Conservation (phyloP, 2,329 filamentous ascomycete genomes). For the Tolypocladium ovalisporum region DNA sequence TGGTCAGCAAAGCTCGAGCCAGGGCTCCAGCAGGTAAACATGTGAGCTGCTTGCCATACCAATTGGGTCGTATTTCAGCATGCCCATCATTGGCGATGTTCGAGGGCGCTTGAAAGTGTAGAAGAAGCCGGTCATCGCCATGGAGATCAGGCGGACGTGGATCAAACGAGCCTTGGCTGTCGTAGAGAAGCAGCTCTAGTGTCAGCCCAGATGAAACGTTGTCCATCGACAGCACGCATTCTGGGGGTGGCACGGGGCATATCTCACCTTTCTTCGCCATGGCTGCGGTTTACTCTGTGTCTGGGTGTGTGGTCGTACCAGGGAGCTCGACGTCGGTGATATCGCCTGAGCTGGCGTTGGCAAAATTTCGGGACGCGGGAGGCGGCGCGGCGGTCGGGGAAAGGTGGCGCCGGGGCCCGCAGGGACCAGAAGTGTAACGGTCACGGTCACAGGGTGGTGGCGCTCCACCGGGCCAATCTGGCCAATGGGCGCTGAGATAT, state of each 20-base stretch:
- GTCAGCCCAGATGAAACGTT: neutral
- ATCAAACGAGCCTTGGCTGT: constrained; percentile 85
- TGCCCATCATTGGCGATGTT: constrained; percentile 73
- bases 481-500: neutral
- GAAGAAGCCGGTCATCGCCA: constrained; percentile 98
- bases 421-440: neutral
- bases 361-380: constrained; percentile 1
- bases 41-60: constrained; percentile 38
- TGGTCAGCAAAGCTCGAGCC: neutral
- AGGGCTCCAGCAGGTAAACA: neutral
- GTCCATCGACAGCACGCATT: neutral
- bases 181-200: constrained; percentile 2
- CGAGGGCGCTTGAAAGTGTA: constrained; percentile 81
- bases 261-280: constrained; percentile 16
- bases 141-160: constrained; percentile 87
- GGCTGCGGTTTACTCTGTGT: neutral
- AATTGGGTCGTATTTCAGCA: constrained; percentile 98
- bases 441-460: neutral
- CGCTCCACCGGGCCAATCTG: neutral
- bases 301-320: neutral
- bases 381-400: constrained; percentile 1
- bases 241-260: neutral
- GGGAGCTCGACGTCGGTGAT: neutral
- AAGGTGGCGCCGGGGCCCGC: constrained; percentile 7
- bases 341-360: constrained; percentile 2